Base-by-base conservation (phyloP, 1,284 basidiomycete species). In the Ganoderma sinense region DNA sequence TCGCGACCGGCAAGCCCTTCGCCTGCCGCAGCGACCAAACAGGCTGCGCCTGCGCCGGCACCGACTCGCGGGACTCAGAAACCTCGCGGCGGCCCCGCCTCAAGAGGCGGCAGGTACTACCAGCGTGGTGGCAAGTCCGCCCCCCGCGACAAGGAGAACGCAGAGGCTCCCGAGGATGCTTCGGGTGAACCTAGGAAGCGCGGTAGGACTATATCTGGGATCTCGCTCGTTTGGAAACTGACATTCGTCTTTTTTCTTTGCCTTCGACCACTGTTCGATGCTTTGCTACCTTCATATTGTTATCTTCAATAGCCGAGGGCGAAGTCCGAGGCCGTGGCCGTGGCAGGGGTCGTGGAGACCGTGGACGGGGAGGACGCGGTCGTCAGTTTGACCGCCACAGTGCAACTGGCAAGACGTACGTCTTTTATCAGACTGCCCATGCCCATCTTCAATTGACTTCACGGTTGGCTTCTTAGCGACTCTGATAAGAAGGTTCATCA, bases 401-500 rank as follows among this genome's bases (percentile, higher is more conserved):
- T 78, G 88, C 87, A 77, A 95, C 94, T 59, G 94, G 92, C 81
- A 94, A 90, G 83, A 89, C 85, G 92, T 92, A 76, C 71, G 90
- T 84, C 51, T 8, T n/a, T 33, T 6, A 20, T 40, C 36, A 18
- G 48, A 14, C 58, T 59, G 43, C 18, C 33, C 41, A 40, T 62
- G 7, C 40, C 2, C 5, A 61, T 23, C n/a, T 23, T 8, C 36
- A 16, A 20, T 4, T 64, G 5, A 36, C 56, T 10, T 62, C 8
- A 75, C 76, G 66, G 73, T 60, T 62, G 8, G 66, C 40, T 64
- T 71, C 68, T 18, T 75, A 95, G 92, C 80, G 96, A 98, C 83
- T 92, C 94, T 58, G 93, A 96, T 76, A 98, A 98, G 89, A 94
- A 94, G 85, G 83, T 97, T 75, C 92, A 94, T 81, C 94, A 96